Evolutionary conservation across 2,329 filamentous ascomycete genomes (phyloP), one percentile per base, ranked within the genome.

Genomic region (Phaeosphaeriaceae sp.): DNA sequence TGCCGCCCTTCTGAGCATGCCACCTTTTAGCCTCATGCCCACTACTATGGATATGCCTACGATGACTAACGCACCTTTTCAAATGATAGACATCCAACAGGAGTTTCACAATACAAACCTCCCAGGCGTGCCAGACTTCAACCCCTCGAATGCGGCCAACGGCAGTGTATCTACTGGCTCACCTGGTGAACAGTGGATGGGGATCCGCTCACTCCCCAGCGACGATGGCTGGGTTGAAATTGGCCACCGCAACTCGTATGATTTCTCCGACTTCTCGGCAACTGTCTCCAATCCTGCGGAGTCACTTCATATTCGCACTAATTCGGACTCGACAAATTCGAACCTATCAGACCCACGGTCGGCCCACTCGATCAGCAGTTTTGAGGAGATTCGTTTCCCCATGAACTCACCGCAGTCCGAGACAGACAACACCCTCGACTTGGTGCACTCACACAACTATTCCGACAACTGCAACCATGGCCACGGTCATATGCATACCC

Each of bases 271-370:
- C 36, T 60, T 54, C 9, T 64, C 68, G 33, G 77, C 76, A 50
- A 87, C 89, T 59, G 92, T 96, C 67, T 95, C 96, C 80, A 96
- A 97, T 75, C 93, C 93, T 2, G 86, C 88, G 54, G 89, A 96
- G 76, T 95, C 92, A 7, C 59, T 97, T 42, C 93, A 97, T 76
- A 83, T 96, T 66, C 85, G 92, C 61, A 92, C 88, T 46, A 87
- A 88, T 64, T 96, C 92, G 3, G 90, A 95, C 65, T 94, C 91
- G n/a, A 94, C 89, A 1, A 84, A 87, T 1, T 95, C 89, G 0
- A 84, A 87, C 1, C 88, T 92, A 28, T 84, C 86, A 4, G 81
- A 83, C 54, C 84, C 72, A 16, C 72, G 74, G 78, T 87, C 67
- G 69, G 88, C 79, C 71, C 72, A 74, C 33, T 90, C 76, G 72